Evolutionary conservation across 306 rosid species (phyloP).

Genomic region (Oxytropis ochrocephala): DNA sequence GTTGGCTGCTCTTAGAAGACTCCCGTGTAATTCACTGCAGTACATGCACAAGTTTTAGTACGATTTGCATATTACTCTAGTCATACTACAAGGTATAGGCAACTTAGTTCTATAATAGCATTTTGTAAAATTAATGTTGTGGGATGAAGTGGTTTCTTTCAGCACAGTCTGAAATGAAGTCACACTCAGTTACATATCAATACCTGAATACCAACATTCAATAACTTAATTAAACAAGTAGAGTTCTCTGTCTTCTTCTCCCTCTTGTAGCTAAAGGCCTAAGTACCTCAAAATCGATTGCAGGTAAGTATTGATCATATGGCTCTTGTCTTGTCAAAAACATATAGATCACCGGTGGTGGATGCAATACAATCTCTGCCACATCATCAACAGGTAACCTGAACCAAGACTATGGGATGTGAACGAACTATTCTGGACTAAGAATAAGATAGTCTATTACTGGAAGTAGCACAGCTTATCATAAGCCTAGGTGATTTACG

Average conservation of each 20-base stretch:
- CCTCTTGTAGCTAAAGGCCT: background rate
- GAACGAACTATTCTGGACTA: background rate
- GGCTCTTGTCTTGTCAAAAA: slow-evolving; percentile 82
- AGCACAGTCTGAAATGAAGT: background rate
- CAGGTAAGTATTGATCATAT: slow-evolving; percentile 84
- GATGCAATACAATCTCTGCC: slow-evolving; percentile 90
- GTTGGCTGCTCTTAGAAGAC: background rate
- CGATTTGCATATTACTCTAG: background rate
- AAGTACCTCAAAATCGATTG: slow-evolving; percentile 23
- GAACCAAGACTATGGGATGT: slow-evolving; percentile 3
- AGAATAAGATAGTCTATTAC: background rate
- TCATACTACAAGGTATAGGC: background rate
- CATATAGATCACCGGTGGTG: slow-evolving; percentile 70
- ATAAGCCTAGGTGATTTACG: background rate
- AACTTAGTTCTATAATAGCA: background rate
- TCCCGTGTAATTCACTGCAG: background rate
- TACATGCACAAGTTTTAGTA: background rate
- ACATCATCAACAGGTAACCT: slow-evolving; percentile 89
- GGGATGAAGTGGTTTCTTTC: background rate
- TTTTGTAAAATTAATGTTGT: background rate
- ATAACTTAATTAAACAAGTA: background rate
- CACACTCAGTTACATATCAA: background rate
- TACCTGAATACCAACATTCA: background rate
- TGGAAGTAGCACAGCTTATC: background rate
- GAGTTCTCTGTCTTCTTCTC: background rate